Percentiles rank a stretch among this genome's conserved stretches.
phyloP scores from a whole-genome alignment of 2,329 filamentous ascomycete genomes.

The Xylariaceae sp. region DNA sequence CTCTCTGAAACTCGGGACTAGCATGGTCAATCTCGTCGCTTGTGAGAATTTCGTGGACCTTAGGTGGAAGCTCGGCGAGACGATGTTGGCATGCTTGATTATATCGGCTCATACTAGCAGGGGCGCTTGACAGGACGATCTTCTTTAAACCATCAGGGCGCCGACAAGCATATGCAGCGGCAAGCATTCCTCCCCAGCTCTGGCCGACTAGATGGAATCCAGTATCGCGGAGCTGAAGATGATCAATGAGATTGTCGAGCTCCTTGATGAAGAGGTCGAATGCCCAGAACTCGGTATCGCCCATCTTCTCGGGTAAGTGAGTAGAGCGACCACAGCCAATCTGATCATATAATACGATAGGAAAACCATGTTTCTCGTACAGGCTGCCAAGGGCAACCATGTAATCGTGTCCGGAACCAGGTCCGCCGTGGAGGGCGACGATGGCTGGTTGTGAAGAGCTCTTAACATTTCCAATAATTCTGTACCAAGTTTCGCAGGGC shows the following conservation, averaged over 20 bases:
- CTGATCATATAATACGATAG: conserved; percentile 47
- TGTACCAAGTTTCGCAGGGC: conserved; percentile 15
- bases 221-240: conserved; percentile 11
- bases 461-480: conserved; percentile 9
- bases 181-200: conserved; percentile 24
- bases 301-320: conserved; percentile 40
- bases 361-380: conserved; percentile 6
- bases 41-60: conserved; percentile 15
- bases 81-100: conserved; percentile 15
- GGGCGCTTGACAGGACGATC: conserved; percentile 21
- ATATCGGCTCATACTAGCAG: conserved; percentile 23
- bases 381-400: conserved; percentile 59
- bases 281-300: conserved; percentile 26
- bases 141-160: conserved; percentile 18
- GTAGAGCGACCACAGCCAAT: conserved; percentile 47
- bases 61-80: conserved; percentile 18
- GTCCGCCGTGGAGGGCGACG: conserved; percentile 19
- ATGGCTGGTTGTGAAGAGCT: conserved; percentile 26
- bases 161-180: conserved; percentile 13
- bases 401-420: conserved; percentile 52
- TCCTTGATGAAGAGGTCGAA: conserved; percentile 22
- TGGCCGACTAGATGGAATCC: conserved; percentile 20
- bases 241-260: conserved; percentile 22
- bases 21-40: conserved; percentile 15
- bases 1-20: conserved; percentile 19